Conservation (phyloP, 1,139 yeast genomes). For the Insectozyma bohioensis region DNA sequence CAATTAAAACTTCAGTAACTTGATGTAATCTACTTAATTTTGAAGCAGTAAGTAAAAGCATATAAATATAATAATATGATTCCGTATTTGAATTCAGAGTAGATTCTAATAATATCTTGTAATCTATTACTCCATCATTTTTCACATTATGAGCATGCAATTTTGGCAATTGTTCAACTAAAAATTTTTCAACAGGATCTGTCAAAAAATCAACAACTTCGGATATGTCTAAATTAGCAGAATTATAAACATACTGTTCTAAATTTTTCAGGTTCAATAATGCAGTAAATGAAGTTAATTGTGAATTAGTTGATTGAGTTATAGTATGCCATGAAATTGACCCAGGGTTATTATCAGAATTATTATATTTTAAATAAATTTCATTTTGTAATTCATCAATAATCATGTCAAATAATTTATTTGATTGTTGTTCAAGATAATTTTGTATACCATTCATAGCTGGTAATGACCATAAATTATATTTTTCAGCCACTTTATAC, state of each 20-base stretch:
- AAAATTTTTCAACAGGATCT: constrained; percentile 40
- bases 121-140: constrained; percentile 26
- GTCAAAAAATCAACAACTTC: constrained; percentile 52
- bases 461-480: constrained; percentile 61
- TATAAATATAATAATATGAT: constrained; percentile 56
- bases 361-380: constrained; percentile 55
- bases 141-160: constrained; percentile 25
- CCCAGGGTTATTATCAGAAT: constrained; percentile 9
- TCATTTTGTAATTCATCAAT: constrained; percentile 77
- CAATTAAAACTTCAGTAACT: constrained; percentile 55
- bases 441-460: constrained; percentile 58
- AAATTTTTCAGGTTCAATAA: constrained; percentile 45
- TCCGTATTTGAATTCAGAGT: constrained; percentile 34
- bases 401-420: constrained; percentile 64
- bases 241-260: constrained; percentile 55
- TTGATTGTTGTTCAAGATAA: constrained; percentile 64
- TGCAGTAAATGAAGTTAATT: constrained; percentile 37
- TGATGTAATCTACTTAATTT: constrained; percentile 64
- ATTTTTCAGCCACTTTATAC: constrained; percentile 54
- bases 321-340: constrained; percentile 29
- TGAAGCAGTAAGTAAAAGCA: constrained; percentile 57
- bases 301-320: constrained; percentile 27
- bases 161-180: constrained; percentile 31
- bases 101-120: constrained; percentile 30
- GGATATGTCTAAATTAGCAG: constrained; percentile 56